Base-by-base conservation (phyloP, 352 stramenopile genomes). In the Pythium monospermum region DNA sequence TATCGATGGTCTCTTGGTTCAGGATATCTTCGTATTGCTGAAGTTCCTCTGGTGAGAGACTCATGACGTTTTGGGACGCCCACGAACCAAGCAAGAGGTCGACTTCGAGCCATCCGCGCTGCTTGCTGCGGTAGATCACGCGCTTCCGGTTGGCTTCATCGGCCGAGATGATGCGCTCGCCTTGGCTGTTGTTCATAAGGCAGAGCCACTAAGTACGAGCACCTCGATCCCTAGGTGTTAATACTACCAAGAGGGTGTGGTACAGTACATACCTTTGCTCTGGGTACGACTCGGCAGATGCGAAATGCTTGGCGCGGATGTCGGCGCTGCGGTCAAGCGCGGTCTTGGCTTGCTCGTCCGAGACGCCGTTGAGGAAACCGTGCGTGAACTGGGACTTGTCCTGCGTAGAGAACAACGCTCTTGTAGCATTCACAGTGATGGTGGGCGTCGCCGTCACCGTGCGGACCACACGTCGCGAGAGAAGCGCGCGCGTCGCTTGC, bases 1-100 rank as follows among this genome's bases (percentile, higher is more conserved):
- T 98, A 76, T 98, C 95, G 63, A 98, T 97, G 8, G 95, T 98
- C 72, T 98, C 95, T 59, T 95, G 77, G 71, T 98, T 98, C 26
- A 98, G 70, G 69, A 98, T 97, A 53, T 85, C 73, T 66, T 98
- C 95, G 73, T 97, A 98, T 61, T 98, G 69, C 61, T 96, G 64
- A 22, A 97, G 64, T 61, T 98, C 88, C 6, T 89, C 68, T 4
- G 64, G 56, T 12, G 71, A 68, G 21, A 98, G 64, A 23, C 54
- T 56, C 50, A 87, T 83, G 32, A 98, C 90, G 73, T 98, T 89
- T 59, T 98, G 68, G 54, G 66, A 81, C 12, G 94, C 93, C 91
- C 91, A 98, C 11, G 86, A 96, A 23, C 94, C 94, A 13, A 98
- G 68, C 18, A 98, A 59, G 6, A 98, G 59, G 59, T 98, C 95